These are phyloP conservation scores for Fusarium sp. DNA, from an alignment of 2,329 filamentous ascomycete species.

Conservation along the genomic window DNA sequence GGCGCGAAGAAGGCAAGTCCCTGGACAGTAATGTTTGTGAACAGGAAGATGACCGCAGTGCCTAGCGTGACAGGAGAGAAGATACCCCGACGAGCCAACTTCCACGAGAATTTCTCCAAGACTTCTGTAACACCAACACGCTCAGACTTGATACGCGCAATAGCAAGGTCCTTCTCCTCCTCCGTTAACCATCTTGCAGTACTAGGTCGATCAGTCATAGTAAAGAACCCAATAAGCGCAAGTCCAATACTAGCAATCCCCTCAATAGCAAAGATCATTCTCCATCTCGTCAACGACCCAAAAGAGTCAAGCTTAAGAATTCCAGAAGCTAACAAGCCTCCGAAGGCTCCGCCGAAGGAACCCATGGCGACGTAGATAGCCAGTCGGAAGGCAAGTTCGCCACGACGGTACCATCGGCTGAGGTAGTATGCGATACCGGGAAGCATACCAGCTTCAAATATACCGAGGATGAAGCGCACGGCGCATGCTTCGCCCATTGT, in stretches of 20 bases:
- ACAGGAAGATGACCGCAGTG: slow-evolving; percentile 66
- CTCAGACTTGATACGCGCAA: slow-evolving; percentile 68
- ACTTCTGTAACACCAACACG: slow-evolving; percentile 68
- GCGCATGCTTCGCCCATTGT: slow-evolving; percentile 46
- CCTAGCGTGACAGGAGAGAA: slow-evolving; percentile 61
- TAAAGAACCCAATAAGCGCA: slow-evolving; percentile 50
- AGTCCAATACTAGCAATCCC: slow-evolving; percentile 50
- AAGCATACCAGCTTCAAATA: slow-evolving; percentile 73
- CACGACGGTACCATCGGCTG: slow-evolving; percentile 69
- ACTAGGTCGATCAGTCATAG: slow-evolving; percentile 72
- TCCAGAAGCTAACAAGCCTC: slow-evolving; percentile 10
- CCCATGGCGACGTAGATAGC: slow-evolving; percentile 27
- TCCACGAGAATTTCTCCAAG: slow-evolving; percentile 22
- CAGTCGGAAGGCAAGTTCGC: slow-evolving; percentile 9
- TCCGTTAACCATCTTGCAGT: slow-evolving; percentile 71
- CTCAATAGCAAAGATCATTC: slow-evolving; percentile 67
- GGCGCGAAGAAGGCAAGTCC: slow-evolving; percentile 73
- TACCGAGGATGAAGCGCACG: slow-evolving; percentile 68
- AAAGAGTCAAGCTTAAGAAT: slow-evolving; percentile 5
- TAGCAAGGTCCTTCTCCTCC: slow-evolving; percentile 71
- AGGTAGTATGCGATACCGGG: slow-evolving; percentile 74
- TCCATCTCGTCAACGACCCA: slow-evolving; percentile 5
- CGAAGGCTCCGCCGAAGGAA: slow-evolving; percentile 12
- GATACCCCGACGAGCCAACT: slow-evolving; percentile 14
- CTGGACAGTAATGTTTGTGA: slow-evolving; percentile 74